Conservation (phyloP, 2,329 filamentous ascomycete species). For the Clonostachys rosea region DNA sequence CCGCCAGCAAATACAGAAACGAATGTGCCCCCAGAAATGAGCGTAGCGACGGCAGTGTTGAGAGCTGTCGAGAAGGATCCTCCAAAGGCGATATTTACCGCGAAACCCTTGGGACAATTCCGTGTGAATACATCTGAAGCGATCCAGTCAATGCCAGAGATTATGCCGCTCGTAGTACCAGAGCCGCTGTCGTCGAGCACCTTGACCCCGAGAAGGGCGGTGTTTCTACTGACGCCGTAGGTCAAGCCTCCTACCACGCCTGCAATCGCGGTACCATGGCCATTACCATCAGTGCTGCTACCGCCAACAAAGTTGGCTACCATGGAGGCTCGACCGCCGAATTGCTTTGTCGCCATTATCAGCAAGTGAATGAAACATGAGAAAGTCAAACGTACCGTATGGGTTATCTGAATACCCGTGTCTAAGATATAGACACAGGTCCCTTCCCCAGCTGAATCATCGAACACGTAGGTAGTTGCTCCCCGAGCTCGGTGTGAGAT, state of each 20-base stretch:
- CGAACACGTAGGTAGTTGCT: conserved; percentile 20
- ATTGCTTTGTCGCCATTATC: conserved; percentile 8
- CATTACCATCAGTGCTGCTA: conserved; percentile 15
- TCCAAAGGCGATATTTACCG: conserved; percentile 50
- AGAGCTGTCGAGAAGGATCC: conserved; percentile 34
- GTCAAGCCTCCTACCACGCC: conserved; percentile 14
- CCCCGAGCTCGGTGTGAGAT: conserved; percentile 20
- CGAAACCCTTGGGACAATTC: conserved; percentile 43
- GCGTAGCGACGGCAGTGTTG: conserved; percentile 40
- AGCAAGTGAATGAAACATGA: no score
- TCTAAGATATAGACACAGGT: conserved; percentile 36
- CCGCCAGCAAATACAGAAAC: conserved; percentile 51
- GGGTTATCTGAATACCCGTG: conserved; percentile 27
- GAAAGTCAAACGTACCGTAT: conserved; percentile 18
- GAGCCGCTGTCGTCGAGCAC: conserved; percentile 30
- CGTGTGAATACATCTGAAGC: conserved; percentile 24
- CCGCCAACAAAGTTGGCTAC: conserved; percentile 10
- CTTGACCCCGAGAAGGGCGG: conserved; percentile 33
- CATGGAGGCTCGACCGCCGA: conserved; percentile 15
- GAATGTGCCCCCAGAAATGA: conserved; percentile 39
- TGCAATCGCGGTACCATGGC: conserved; percentile 27
- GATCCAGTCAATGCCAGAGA: conserved; percentile 39
- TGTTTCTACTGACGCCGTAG: conserved; percentile 29
- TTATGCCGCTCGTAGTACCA: conserved; percentile 29
- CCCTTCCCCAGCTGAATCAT: conserved; percentile 23